These are phyloP conservation scores for Xenoacremonium recifei DNA, from an alignment of 2,329 filamentous ascomycete species.

Conservation along the genomic window DNA sequence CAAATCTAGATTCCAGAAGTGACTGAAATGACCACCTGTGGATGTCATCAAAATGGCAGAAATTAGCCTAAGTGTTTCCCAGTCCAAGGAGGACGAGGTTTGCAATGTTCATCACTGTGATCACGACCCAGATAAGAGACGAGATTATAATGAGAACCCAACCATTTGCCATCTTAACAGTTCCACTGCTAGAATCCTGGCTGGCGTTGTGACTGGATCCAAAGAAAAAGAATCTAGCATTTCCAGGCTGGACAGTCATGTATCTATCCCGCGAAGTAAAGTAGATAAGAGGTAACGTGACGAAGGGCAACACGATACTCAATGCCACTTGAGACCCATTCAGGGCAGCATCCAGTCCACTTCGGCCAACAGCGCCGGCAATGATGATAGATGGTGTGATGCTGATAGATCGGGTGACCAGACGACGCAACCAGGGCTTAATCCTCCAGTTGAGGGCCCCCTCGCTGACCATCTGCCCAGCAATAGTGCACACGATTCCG, in stretches of 20 bases:
- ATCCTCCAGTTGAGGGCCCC: slow-evolving; percentile 75
- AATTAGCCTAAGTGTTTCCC: too few species aligned
- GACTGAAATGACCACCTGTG: too few species aligned
- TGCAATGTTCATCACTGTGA: slow-evolving; percentile 77
- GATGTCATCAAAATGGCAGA: too few species aligned
- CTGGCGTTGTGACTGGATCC: background rate
- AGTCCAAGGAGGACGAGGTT: slow-evolving; percentile 63
- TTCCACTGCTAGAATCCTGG: slow-evolving; percentile 17
- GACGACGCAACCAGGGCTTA: slow-evolving; percentile 73
- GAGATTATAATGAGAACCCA: slow-evolving; percentile 60
- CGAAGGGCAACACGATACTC: slow-evolving; percentile 76
- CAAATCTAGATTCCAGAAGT: too few species aligned
- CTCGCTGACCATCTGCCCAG: slow-evolving; percentile 86
- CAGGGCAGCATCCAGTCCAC: slow-evolving; percentile 69
- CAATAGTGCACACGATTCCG: slow-evolving; percentile 85
- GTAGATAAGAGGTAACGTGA: slow-evolving; percentile 80
- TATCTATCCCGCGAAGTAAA: slow-evolving; percentile 78
- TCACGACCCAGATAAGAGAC: slow-evolving; percentile 67
- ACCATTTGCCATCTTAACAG: slow-evolving; percentile 68
- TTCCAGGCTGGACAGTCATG: slow-evolving; percentile 66
- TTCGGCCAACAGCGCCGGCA: slow-evolving; percentile 71
- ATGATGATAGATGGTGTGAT: slow-evolving; percentile 83
- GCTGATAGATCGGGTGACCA: slow-evolving; percentile 75
- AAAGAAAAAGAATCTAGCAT: slow-evolving; percentile 32
- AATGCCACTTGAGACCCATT: slow-evolving; percentile 77